Base-by-base conservation (phyloP, 495 filamentous ascomycete genomes). In the Penicillium tannophilum region DNA sequence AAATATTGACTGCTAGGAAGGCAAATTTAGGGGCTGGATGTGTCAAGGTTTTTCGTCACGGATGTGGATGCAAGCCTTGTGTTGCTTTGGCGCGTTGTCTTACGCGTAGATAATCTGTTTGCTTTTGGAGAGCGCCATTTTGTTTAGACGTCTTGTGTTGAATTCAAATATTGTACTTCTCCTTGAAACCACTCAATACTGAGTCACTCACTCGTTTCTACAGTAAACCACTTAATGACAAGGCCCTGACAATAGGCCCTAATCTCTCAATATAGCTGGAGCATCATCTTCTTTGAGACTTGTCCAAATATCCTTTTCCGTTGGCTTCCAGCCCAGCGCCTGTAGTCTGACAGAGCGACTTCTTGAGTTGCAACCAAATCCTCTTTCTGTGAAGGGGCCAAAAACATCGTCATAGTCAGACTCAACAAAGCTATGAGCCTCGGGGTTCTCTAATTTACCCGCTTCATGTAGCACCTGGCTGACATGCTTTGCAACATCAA, bases 241-340 rank as follows among this genome's bases (percentile, higher is more conserved):
- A 28, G 6, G 28, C 28, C 28, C 28, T 28, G 28, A 7, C 1
- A 28, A 28, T 28, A 28, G 28, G 9, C 10, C 33, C 12, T 36
- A 36, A 7, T 73, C 69, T 11, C 56, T 58, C 33, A 79, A 52
- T n/a, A 79, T 65, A 2, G 52, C 48, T 6, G 73, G 62, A 12
- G 77, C 54, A 58, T 80, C 74, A 60, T 78, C 75, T 24, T 77
- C 70, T 6, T 44, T 44, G n/a, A 64, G 72, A n/a, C 63, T 69
- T 28, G 65, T 60, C 28, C 44, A 62, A 49, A 66, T 66, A 16
- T 63, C 61, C 58, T 79, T 79, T 59, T 76, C 76, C 33, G 56
- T 55, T 1, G 72, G 62, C 41, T 63, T 46, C 73, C 73, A 76
- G 0, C 73, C 72, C 50, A 77, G 24, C 19, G 62, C 57, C n/a